A percentile compares a stretch with the other conserved stretches of the same genome.
Evolutionary conservation across 352 stramenopile genomes (phyloP).

Genomic region (Pythium myriotylum): DNA sequence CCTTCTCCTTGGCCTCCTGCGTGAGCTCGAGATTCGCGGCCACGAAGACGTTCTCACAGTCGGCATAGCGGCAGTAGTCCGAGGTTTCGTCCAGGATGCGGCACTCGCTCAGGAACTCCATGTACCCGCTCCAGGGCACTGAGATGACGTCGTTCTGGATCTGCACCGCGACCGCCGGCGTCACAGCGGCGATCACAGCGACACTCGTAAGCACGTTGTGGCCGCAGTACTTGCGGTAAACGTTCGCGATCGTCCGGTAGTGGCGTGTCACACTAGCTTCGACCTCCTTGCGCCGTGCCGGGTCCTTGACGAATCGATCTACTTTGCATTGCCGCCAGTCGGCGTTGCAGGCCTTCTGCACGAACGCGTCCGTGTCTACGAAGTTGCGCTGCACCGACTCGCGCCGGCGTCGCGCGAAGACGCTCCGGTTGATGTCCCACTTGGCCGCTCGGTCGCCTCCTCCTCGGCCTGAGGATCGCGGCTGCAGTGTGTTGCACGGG

Average conservation of each 20-base stretch:
- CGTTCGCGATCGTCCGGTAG: slow-evolving; percentile 58
- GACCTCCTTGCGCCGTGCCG: slow-evolving; percentile 54
- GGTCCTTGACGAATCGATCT: slow-evolving; percentile 75
- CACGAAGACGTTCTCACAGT: slow-evolving; percentile 84
- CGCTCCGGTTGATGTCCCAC: slow-evolving; percentile 85
- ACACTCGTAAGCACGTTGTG: slow-evolving; percentile 61
- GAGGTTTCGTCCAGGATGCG: slow-evolving; percentile 68
- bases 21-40: slow-evolving; percentile 79
- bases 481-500: slow-evolving; percentile 72
- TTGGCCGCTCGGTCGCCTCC: slow-evolving; percentile 36
- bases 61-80: slow-evolving; percentile 62
- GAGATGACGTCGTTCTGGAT: slow-evolving; percentile 71
- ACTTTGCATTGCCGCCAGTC: slow-evolving; percentile 81
- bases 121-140: slow-evolving; percentile 72
- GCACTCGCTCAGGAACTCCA: slow-evolving; percentile 67
- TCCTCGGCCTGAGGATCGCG: slow-evolving; percentile 49
- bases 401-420: slow-evolving; percentile 63
- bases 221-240: slow-evolving; percentile 70
- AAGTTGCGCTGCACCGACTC: slow-evolving; percentile 64
- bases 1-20: slow-evolving; percentile 75
- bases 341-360: slow-evolving; percentile 62
- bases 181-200: slow-evolving; percentile 41
- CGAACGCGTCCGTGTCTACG: slow-evolving; percentile 68
- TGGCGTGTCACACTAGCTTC: slow-evolving; percentile 52
- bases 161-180: slow-evolving; percentile 45